Percentiles rank a stretch among this genome's conserved stretches.
Conservation (phyloP, 495 filamentous ascomycete genomes). For the Cercophora samala region DNA sequence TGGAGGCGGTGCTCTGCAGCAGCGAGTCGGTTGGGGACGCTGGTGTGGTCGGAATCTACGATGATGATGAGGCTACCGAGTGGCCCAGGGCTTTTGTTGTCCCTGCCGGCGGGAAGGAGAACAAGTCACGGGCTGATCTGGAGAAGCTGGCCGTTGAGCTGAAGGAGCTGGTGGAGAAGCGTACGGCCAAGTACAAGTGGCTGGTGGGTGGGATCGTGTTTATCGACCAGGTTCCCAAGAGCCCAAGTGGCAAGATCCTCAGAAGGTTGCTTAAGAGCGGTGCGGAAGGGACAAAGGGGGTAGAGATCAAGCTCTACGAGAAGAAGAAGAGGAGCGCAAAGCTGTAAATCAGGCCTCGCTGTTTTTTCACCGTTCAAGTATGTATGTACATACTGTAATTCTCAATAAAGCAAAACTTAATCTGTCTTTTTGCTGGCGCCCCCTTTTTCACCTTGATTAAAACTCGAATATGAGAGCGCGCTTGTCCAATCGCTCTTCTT, state of each 20-base stretch:
- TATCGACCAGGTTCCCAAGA: constrained; percentile 62
- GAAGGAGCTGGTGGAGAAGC: constrained; percentile 53
- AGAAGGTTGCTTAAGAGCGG: constrained; percentile 49
- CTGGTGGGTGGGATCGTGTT: constrained; percentile 63
- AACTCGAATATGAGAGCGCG: background rate
- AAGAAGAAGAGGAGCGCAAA: constrained; percentile 30
- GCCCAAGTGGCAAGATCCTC: constrained; percentile 65
- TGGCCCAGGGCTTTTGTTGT: constrained; percentile 33
- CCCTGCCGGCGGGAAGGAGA: constrained; percentile 39
- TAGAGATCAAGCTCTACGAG: constrained; percentile 30
- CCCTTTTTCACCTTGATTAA: no score
- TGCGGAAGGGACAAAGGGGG: constrained; percentile 19
- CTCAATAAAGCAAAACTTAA: no score
- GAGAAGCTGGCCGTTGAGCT: constrained; percentile 40
- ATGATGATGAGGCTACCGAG: constrained; percentile 50
- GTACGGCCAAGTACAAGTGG: constrained; percentile 64
- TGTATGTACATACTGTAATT: no score
- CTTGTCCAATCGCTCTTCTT: background rate
- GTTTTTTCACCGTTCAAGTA: background rate
- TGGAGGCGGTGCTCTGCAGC: constrained; percentile 60
- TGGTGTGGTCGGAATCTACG: constrained; percentile 65
- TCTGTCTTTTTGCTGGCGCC: no score
- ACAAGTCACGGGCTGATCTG: constrained; percentile 55
- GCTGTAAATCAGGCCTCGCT: constrained; percentile 11
- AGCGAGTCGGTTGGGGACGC: constrained; percentile 58